Percentiles rank a stretch among this genome's conserved stretches.
These are phyloP conservation scores for Daldinia grandis DNA, from an alignment of 495 filamentous ascomycete species.

Conservation along the genomic window DNA sequence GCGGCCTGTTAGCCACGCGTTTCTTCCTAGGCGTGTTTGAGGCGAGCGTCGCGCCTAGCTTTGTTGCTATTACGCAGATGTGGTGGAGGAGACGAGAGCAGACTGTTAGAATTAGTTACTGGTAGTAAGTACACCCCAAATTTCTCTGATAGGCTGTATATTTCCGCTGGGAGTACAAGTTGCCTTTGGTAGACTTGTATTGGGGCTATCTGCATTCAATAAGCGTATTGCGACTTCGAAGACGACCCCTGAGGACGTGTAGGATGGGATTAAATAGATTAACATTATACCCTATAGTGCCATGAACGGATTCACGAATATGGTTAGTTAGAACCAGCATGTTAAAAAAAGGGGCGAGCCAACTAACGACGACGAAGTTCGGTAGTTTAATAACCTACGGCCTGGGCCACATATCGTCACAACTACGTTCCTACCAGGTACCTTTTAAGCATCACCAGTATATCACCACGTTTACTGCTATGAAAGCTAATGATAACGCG, in stretches of 20 bases:
- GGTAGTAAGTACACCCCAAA: slow-evolving; percentile 54
- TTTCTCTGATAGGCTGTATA: background rate
- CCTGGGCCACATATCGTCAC: slow-evolving; percentile 62
- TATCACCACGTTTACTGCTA: background rate
- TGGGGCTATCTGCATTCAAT: background rate
- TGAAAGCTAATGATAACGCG: background rate
- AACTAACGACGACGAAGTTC: slow-evolving; percentile 13
- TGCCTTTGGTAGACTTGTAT: background rate
- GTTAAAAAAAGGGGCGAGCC: background rate
- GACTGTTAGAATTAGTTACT: slow-evolving; percentile 64
- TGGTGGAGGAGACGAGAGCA: slow-evolving; percentile 70
- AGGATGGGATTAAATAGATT: slow-evolving; percentile 40
- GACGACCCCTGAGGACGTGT: background rate
- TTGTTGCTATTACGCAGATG: slow-evolving; percentile 69
- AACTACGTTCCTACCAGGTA: slow-evolving; percentile 62
- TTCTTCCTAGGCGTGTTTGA: slow-evolving; percentile 44
- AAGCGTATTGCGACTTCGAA: background rate
- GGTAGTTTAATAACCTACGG: slow-evolving; percentile 55
- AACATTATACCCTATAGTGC: slow-evolving; percentile 53
- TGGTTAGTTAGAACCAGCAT: slow-evolving; percentile 48
- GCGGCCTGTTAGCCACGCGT: slow-evolving; percentile 45
- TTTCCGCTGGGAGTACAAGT: background rate
- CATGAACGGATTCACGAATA: slow-evolving; percentile 65
- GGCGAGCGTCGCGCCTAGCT: slow-evolving; percentile 59
- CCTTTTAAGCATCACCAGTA: background rate